These are phyloP conservation scores for Termitomyces sp. DNA, from an alignment of 768 basidiomycete species.

Conservation along the genomic window DNA sequence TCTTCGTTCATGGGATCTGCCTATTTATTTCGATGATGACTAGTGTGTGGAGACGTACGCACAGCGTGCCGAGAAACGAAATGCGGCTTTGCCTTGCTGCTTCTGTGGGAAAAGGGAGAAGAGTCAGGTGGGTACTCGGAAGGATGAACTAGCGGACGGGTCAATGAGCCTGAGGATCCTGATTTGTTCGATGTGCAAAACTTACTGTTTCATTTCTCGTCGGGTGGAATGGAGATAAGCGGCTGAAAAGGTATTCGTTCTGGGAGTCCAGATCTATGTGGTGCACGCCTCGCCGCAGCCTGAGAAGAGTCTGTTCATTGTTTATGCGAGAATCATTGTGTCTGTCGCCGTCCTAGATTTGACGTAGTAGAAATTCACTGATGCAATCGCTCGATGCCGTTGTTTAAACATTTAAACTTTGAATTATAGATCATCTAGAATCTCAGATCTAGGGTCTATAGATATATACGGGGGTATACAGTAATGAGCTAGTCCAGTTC, in stretches of 20 bases:
- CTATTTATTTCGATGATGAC: background rate
- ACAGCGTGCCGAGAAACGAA: background rate
- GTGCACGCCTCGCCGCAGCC: background rate
- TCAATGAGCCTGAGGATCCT: constrained; percentile 1
- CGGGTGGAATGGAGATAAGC: constrained; percentile 6
- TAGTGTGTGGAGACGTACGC: background rate
- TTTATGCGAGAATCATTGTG: background rate
- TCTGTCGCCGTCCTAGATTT: background rate
- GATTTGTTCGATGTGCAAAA: background rate
- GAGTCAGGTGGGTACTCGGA: background rate
- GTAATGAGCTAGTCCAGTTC: background rate
- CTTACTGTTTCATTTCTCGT: background rate
- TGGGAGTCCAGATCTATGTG: too few species aligned
- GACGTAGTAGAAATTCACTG: too few species aligned
- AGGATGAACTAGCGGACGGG: background rate
- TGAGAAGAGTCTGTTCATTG: background rate
- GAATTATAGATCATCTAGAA: constrained; percentile 4
- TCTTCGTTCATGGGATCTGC: background rate
- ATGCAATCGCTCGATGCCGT: constrained; percentile 1
- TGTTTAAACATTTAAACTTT: constrained; percentile 12
- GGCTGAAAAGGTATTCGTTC: background rate
- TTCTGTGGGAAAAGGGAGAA: background rate
- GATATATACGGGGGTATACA: background rate
- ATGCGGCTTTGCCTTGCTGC: background rate
- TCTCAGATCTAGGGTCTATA: constrained; percentile 11